Base-by-base conservation (phyloP, 768 basidiomycete species). In the Boletus rubroflammeus region DNA sequence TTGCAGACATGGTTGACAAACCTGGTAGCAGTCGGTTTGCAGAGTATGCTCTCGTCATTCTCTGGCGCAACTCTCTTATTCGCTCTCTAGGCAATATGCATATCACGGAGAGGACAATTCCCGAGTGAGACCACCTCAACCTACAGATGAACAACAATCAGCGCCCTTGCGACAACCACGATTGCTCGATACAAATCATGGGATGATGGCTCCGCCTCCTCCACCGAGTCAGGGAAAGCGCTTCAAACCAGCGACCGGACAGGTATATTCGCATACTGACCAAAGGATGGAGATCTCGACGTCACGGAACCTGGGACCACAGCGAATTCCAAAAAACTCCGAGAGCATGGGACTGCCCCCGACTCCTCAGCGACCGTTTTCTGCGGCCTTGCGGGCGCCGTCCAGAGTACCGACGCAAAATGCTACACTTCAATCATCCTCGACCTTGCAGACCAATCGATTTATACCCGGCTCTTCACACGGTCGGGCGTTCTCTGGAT, bases 41-140 rank as follows among this genome's bases (percentile, higher is more conserved):
- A 40, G 72, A 82, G 84, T 83, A 71, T 50, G 72, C 62, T 39
- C 47, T 46, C 28, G 41, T 50, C 6, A 25, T 50, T 21, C 40
- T 43, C 19, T 38, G 62, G 65, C 43, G 17, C 47, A 29, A 36
- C 50, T 35, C 34, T 51, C 57, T 57, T 21, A 54, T 46, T 26
- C n/a, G n/a, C 41, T 49, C 25, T 49, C 60, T 48, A 91, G 89
- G 55, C 81, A 86, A 68, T 91, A 83, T 65, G 80, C 81, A n/a
- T 90, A 86, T 66, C 72, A 67, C 5, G 78, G 79, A 23, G 76
- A 79, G 23, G 73, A 75, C 19, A 75, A 73, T 32, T 67, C 76
- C 40, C 79, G 76, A 53, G 67, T 64, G 48, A 75, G 74, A 34
- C 60, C 69, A 3, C 73, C 74, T 17, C 69, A 67, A 32, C 63